Evolutionary conservation across 2,329 filamentous ascomycete species (phyloP), one percentile per base, ranked within the genome.

Genomic region (Byssothecium circinans): DNA sequence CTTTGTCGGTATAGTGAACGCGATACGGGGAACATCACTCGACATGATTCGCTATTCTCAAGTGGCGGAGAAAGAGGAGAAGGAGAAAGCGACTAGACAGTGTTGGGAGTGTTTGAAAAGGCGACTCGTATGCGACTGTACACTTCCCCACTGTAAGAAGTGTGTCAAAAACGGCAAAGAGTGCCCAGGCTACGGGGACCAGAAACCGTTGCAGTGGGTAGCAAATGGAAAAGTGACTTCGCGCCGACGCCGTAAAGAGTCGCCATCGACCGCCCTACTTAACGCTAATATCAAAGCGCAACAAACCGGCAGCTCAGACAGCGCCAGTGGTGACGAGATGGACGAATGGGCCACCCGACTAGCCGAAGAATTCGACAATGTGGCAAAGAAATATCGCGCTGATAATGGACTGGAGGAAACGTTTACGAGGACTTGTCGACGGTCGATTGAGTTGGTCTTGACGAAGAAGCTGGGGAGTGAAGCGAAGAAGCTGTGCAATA

Each of bases 81-180:
- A 14, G 6, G 35, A 49, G 15, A 61, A 57, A 47, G 58, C 63
- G 45, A 55, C 44, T 2, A 58, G 61, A 2, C 66, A 68, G 53
- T 69, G 65, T 47, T 69, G 65, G 66, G 65, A 63, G 20, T 69
- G 66, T 41, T 51, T 65, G 19, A 64, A 61, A 41, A 57, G 64
- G 12, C 57, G 66, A 1, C 48, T 68, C 20, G 66, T 69, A 1
- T 69, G 66, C 42, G 66, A 69, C 47, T 60, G 57, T n/a, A 60
- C 58, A n/a, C 34, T 62, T 4, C 65, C 66, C 7, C 54, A 55
- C 38, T 69, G 66, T 47, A 62, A 57, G 30, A 69, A 67, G 41
- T 69, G 65, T 51, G 45, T 55, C 17, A 64, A 57, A 37, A 46
- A 52, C 10, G 64, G 66, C 6, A 63, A 53, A 25, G 54, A 62